A percentile compares a stretch with the other conserved stretches of the same genome.
Evolutionary conservation across 1,284 basidiomycete species (phyloP).

Genomic region (Puccinia sorghi): DNA sequence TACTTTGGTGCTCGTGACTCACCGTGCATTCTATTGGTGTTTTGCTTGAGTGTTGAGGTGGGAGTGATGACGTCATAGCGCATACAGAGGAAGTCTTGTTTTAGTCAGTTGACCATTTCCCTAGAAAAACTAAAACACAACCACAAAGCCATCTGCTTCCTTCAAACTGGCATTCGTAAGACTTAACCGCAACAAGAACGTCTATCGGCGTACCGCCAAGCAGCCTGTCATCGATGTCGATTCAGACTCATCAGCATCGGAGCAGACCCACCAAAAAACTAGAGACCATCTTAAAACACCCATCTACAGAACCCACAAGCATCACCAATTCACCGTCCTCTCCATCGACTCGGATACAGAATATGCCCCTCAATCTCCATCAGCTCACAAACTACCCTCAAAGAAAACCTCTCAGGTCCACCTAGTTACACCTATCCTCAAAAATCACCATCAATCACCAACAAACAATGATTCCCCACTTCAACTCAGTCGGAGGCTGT

Average conservation of each 20-base stretch:
- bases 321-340: not conserved
- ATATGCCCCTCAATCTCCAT: not conserved
- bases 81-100: too few species aligned
- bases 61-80: too few species aligned
- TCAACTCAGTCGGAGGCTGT: not conserved
- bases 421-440: not conserved
- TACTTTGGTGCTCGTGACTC: too few species aligned
- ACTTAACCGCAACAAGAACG: conserved; percentile 21
- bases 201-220: conserved; percentile 16
- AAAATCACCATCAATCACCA: not conserved
- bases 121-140: not conserved
- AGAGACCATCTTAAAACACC: not conserved
- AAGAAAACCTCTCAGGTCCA: not conserved
- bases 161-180: conserved; percentile 21
- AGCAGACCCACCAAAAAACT: not conserved
- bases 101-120: not conserved
- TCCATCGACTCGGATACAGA: not conserved
- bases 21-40: too few species aligned
- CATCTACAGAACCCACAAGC: not conserved
- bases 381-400: not conserved
- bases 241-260: not conserved
- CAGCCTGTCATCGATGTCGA: conserved; percentile 9
- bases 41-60: too few species aligned
- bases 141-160: not conserved
- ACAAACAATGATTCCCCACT: not conserved